Base-by-base conservation (phyloP, 257 asterid genomes). In the Solanum corneliomulleri region DNA sequence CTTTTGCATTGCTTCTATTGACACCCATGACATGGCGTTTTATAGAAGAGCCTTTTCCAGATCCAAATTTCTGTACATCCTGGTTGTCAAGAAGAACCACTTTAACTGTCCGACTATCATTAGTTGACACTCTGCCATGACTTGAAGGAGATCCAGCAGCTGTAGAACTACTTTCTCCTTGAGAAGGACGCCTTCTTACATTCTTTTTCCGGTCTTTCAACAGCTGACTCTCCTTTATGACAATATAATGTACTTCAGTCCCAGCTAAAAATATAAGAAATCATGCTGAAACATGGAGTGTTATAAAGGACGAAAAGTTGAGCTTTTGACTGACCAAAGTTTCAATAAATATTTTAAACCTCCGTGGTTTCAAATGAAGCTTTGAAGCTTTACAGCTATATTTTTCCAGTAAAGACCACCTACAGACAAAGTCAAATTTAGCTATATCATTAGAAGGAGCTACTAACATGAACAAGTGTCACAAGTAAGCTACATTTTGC, bases 321-420 rank as follows among this genome's bases (percentile, higher is more conserved):
- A 70, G 56, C 33, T 83, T 64, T 52, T 83, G 85, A 94, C 98
- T 91, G 87, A 97, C 99, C 99, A 97, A 90, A 87, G 98, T 92
- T 91, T 96, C 99, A 60, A 96, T 89, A 91, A 97, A 95, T 87
- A 96, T 92, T 94, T 97, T 97, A 91, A 93, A 96, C 90, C 99
- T 97, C 83, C 99, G 95, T 42, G 99, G 99, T 92, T 97, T 97
- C 93, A 97, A 92, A 93, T 96, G 99, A 87, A 97, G 98, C 94
- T 96, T 96, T 85, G 99, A 97, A 87, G 99, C 98, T 92, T 96
- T 97, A 89, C 99, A 97, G 93, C 99, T 96, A 90, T 93, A 96
- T 89, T 97, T 96, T 92, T 97, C 99, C 95, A 97, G 89, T 83
- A 97, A 91, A 45, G 99, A 96, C 99, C 99, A 97, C 99, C 98